Conservation (phyloP, 805 yeast species). For the Pichia cephalocereana region DNA sequence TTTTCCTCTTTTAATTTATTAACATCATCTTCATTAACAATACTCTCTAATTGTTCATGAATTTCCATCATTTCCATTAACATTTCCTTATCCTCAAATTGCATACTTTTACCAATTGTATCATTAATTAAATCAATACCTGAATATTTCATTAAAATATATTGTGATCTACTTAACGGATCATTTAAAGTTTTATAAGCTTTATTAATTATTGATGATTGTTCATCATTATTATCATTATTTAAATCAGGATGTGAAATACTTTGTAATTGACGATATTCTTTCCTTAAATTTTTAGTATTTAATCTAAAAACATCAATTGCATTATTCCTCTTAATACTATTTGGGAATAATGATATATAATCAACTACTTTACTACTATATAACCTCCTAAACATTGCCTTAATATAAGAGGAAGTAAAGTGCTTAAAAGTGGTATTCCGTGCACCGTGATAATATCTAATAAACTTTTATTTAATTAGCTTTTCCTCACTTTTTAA, state of each 20-base stretch:
- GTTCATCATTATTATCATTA: constrained; percentile 10
- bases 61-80: constrained; percentile 74
- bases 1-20: constrained; percentile 45
- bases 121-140: constrained; percentile 55
- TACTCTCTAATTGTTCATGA: constrained; percentile 73
- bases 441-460: no score
- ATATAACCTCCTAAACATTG: background rate
- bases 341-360: constrained; percentile 65
- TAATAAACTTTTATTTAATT: no score
- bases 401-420: background rate
- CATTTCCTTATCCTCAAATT: constrained; percentile 38
- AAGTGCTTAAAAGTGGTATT: no score
- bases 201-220: constrained; percentile 46
- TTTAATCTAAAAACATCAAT: constrained; percentile 41
- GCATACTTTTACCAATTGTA: constrained; percentile 33
- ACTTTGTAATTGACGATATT: constrained; percentile 66
- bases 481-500: no score
- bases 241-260: constrained; percentile 71
- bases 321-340: constrained; percentile 46
- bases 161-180: constrained; percentile 66
- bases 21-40: constrained; percentile 50
- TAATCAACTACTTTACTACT: constrained; percentile 23
- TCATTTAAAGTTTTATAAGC: constrained; percentile 67
- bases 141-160: constrained; percentile 35
- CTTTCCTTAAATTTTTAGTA: constrained; percentile 50